Conservation (phyloP, 2,329 filamentous ascomycete genomes). For the Paracoccidioides brasiliensis region DNA sequence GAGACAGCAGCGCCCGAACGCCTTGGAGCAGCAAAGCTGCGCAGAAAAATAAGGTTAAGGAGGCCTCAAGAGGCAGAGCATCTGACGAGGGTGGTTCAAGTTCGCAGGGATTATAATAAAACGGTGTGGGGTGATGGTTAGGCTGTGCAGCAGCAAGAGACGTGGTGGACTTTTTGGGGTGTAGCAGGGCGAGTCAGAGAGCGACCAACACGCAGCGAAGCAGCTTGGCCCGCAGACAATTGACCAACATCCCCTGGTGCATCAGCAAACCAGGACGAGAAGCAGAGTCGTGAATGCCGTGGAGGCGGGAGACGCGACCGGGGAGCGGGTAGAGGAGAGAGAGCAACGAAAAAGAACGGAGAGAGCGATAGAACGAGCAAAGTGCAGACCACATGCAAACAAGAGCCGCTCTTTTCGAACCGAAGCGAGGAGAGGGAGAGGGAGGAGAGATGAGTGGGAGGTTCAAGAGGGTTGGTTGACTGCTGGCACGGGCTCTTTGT, state of each 20-base stretch:
- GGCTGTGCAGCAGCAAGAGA: background rate
- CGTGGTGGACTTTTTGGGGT: background rate
- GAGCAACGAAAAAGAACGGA: background rate
- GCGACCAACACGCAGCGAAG: slow-evolving; percentile 25
- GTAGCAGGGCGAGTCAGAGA: slow-evolving; percentile 6
- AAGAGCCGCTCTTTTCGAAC: background rate
- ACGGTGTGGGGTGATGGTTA: background rate
- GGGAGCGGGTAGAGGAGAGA: background rate
- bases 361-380: background rate
- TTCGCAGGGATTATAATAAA: too few relatives aligned
- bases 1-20: background rate
- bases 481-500: too few relatives aligned
- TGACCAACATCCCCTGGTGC: slow-evolving; percentile 4
- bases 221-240: slow-evolving; percentile 18
- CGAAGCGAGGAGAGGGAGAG: background rate
- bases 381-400: background rate
- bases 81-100: background rate
- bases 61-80: background rate
- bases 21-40: background rate
- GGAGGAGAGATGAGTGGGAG: background rate
- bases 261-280: background rate
- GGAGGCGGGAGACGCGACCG: background rate
- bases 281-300: too few relatives aligned
- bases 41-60: background rate
- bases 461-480: too few relatives aligned